These are phyloP conservation scores for Neonectria sp. DNA, from an alignment of 2,329 filamentous ascomycete species.

Conservation along the genomic window DNA sequence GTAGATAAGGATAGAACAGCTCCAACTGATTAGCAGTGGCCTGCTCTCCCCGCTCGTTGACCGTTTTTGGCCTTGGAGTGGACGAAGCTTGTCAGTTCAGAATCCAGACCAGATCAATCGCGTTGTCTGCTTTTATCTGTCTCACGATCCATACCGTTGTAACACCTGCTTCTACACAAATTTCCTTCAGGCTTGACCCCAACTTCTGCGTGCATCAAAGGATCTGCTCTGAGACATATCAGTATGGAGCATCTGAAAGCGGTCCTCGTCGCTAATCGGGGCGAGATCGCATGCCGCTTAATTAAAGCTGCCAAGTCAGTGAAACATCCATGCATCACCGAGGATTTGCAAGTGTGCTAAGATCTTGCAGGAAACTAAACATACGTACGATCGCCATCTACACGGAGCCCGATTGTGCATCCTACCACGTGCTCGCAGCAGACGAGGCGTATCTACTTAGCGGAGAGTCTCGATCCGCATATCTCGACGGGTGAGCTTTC, in stretches of 20 bases:
- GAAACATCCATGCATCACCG: constrained; percentile 55
- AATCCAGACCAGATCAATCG: constrained; percentile 6
- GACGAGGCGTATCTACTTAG: constrained; percentile 67
- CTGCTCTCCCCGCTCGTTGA: constrained; percentile 8
- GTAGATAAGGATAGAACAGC: constrained; percentile 12
- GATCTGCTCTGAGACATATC: not conserved
- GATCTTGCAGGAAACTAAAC: constrained; percentile 56
- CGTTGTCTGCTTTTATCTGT: constrained; percentile 9
- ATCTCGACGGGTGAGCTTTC: constrained; percentile 50
- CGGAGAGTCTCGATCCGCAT: constrained; percentile 53
- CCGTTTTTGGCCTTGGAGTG: not conserved
- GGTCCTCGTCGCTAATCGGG: constrained; percentile 71
- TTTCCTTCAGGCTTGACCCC: not conserved
- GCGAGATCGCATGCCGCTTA: constrained; percentile 68
- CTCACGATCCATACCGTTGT: not conserved
- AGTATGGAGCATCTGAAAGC: constrained; percentile 27
- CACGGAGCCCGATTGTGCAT: constrained; percentile 65
- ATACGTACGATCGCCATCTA: constrained; percentile 72
- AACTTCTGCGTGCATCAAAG: constrained; percentile 1
- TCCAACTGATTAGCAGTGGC: constrained; percentile 12
- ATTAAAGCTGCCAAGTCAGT: constrained; percentile 30
- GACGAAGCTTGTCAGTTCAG: not conserved
- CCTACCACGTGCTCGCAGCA: constrained; percentile 58
- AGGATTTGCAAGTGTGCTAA: constrained; percentile 16
- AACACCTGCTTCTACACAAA: not conserved